Base-by-base conservation (phyloP, 129 eudicot genomes). In the Mikania micrantha region DNA sequence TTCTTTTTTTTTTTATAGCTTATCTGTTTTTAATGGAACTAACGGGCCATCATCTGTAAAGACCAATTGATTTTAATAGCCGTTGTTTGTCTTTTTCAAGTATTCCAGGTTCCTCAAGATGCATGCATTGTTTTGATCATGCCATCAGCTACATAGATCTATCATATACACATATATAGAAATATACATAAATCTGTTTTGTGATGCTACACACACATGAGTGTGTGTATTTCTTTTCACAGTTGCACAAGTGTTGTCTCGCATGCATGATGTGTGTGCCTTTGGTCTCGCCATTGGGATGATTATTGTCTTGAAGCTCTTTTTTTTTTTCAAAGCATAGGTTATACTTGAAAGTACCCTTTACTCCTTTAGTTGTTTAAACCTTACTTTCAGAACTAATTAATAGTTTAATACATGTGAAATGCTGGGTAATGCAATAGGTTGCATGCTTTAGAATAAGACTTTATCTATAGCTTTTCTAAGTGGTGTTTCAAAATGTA, bases 391-490 rank as follows among this genome's bases (percentile, higher is more conserved):
- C 20, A 61, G 38, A 60, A 11, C 36, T 4, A 16, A 12, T 16
- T 48, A 15, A 36, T 45, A 15, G 11, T 7, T 16, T 48, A 15
- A 36, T 45, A 15, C 17, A 32, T 41, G 17, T 41, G 27, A 44
- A 42, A 27, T 65, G 70, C 57, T 21, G 32, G 47, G 77, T 32
- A 12, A 10, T 60, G 34, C 42, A 15, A 28, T 20, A 45, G 68
- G 69, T 36, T 71, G 39, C 8, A 21, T 60, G 21, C 13, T 60
- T 11, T 70, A 39, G 54, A 53, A 40, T 16, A 19, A 28, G 71
- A 41, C 60, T 66, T 66, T 39, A 42, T 28, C 64, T 35, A 38
- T 53, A 34, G 52, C 34, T 69, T 65, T 65, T 16, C 27, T 32
- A 32, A 7, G 10, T 8, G 12, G 8, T 13, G 45, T 40, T 71